Evolutionary conservation across 2,329 filamentous ascomycete species (phyloP).

Genomic region (Xenoacremonium recifei): DNA sequence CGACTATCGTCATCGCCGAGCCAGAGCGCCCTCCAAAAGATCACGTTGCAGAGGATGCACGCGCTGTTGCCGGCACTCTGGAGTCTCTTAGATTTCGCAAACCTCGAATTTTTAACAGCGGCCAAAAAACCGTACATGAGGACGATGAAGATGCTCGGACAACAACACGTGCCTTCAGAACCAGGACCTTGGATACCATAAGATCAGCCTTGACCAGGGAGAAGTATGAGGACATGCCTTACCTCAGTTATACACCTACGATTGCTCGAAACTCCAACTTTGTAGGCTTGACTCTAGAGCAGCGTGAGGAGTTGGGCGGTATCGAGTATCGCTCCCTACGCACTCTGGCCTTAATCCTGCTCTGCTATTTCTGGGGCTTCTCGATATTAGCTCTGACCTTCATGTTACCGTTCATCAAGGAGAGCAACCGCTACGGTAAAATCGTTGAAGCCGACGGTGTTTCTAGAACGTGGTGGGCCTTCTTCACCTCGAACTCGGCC

Average conservation of each 20-base stretch:
- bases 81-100: constrained; percentile 44
- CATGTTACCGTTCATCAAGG: constrained; percentile 77
- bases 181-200: constrained; percentile 59
- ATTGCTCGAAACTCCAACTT: constrained; percentile 93
- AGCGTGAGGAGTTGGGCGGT: constrained; percentile 91
- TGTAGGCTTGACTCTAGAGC: constrained; percentile 80
- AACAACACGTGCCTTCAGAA: constrained; percentile 26
- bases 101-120: constrained; percentile 37
- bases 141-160: constrained; percentile 27
- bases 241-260: constrained; percentile 91
- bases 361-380: constrained; percentile 80
- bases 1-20: constrained; percentile 67
- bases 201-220: constrained; percentile 55
- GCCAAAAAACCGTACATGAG: constrained; percentile 39
- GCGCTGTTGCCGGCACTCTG: constrained; percentile 39
- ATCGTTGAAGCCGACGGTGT: constrained; percentile 63
- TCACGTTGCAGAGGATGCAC: constrained; percentile 40
- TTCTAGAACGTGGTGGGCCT: constrained; percentile 81
- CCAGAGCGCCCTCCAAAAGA: constrained; percentile 44
- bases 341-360: constrained; percentile 75
- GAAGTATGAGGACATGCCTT: constrained; percentile 67
- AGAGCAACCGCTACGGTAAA: constrained; percentile 58
- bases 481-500: constrained; percentile 83
- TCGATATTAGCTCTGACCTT: constrained; percentile 73
- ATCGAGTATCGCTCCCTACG: constrained; percentile 95